Evolutionary conservation across 2,329 filamentous ascomycete genomes (phyloP).

Genomic region (Cercospora beticola): DNA sequence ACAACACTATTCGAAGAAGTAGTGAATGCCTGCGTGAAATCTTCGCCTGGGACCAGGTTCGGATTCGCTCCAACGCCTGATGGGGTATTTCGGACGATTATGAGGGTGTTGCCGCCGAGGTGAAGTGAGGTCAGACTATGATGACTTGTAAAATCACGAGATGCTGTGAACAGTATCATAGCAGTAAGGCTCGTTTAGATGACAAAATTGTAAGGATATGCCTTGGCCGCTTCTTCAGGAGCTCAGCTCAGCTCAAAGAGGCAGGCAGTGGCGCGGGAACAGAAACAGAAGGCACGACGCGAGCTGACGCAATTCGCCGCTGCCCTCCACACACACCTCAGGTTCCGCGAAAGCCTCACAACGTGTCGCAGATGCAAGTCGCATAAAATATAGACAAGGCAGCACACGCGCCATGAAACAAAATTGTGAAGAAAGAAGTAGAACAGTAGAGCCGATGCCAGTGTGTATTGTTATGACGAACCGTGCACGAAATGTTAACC

Average conservation of each 20-base stretch:
- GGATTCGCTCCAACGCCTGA: conserved; percentile 20
- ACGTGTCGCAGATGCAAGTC: not conserved
- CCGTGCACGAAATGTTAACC: not conserved
- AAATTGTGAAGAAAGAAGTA: not conserved
- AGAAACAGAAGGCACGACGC: not conserved
- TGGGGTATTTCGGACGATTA: conserved; percentile 18
- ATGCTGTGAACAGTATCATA: not conserved
- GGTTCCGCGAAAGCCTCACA: not conserved
- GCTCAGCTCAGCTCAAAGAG: not conserved
- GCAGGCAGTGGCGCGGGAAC: not conserved
- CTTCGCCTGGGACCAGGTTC: conserved; percentile 16
- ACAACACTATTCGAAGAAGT: conserved; percentile 23
- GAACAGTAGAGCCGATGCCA: not conserved
- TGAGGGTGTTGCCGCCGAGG: conserved; percentile 13
- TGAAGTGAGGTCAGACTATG: not conserved
- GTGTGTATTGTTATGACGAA: not conserved
- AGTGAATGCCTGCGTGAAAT: conserved; percentile 15
- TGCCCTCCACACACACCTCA: not conserved
- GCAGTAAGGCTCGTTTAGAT: not conserved
- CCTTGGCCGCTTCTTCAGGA: not conserved
- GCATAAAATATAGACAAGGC: not conserved
- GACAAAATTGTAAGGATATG: not conserved
- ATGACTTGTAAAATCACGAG: not conserved
- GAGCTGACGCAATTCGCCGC: not conserved
- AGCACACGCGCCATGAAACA: not conserved